A percentile compares a stretch with the other conserved stretches of the same genome.
These are phyloP conservation scores for Colletotrichum gloeosporioides DNA, from an alignment of 2,329 filamentous ascomycete genomes.

Conservation along the genomic window DNA sequence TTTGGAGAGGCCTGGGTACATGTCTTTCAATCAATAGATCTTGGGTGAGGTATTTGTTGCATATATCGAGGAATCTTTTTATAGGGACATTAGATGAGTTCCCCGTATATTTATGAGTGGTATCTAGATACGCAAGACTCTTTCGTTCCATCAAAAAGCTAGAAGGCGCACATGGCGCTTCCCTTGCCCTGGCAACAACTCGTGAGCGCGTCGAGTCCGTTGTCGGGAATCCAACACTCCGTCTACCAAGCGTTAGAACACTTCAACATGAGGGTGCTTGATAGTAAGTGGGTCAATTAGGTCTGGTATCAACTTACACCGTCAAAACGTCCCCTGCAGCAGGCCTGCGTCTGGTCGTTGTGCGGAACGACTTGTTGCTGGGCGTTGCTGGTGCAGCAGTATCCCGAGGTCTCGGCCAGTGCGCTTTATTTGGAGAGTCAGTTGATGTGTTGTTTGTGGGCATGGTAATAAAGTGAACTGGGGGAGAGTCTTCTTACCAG, in stretches of 20 bases:
- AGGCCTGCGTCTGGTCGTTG: not conserved
- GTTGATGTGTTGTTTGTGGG: not conserved
- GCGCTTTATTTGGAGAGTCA: not conserved
- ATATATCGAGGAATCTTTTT: not conserved
- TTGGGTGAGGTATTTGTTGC: no score
- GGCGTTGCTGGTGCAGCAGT: not conserved
- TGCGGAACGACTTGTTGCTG: not conserved
- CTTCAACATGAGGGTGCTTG: not conserved
- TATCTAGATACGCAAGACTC: not conserved
- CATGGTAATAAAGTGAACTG: not conserved
- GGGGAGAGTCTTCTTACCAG: not conserved
- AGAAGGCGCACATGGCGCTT: not conserved
- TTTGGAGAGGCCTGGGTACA: not conserved
- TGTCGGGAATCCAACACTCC: not conserved
- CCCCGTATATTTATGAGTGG: not conserved
- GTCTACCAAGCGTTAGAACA: not conserved
- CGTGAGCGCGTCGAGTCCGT: not conserved
- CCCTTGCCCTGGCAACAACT: not conserved
- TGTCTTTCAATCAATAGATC: not conserved
- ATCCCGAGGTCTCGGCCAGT: not conserved
- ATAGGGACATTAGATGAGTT: rapidly evolving
- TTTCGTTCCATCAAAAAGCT: no score
- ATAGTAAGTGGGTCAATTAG: not conserved
- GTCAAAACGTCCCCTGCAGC: not conserved
- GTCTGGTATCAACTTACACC: not conserved